A percentile compares a stretch with the other conserved stretches of the same genome.
phyloP scores from a whole-genome alignment of 495 filamentous ascomycete genomes.

The Evansstolkia leycettana region DNA sequence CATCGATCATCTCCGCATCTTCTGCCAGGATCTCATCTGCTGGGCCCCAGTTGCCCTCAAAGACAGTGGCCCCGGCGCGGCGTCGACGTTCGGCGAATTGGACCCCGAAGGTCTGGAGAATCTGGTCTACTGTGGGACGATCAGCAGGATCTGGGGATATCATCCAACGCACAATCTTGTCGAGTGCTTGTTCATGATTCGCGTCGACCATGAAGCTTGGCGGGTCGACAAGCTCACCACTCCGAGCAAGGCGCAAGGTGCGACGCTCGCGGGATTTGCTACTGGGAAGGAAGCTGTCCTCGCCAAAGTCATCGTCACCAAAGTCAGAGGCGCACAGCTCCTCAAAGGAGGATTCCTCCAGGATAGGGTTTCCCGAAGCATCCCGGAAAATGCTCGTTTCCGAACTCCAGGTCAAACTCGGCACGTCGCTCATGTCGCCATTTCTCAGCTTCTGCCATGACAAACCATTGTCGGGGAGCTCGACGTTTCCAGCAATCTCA shows the following conservation, averaged over 20 bases:
- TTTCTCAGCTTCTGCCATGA: conserved; percentile 79
- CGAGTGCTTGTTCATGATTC: conserved; percentile 55
- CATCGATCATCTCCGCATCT: conserved; percentile 65
- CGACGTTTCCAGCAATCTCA: conserved; percentile 84
- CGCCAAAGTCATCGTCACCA: conserved; percentile 30
- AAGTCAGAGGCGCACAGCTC: conserved; percentile 39
- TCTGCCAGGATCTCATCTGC: conserved; percentile 57
- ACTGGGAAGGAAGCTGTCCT: conserved; percentile 17
- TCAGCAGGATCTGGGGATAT: conserved; percentile 59
- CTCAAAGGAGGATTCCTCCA: conserved; percentile 34
- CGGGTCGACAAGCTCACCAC: conserved; percentile 60
- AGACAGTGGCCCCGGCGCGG: conserved; percentile 77
- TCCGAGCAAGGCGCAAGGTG: conserved; percentile 23
- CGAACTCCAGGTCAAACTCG: conserved; percentile 67
- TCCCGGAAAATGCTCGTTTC: conserved; percentile 60
- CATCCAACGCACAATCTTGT: conserved; percentile 82
- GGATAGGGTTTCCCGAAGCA: conserved; percentile 55
- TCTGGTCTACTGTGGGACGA: conserved; percentile 61
- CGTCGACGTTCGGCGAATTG: conserved; percentile 65
- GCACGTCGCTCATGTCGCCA: conserved; percentile 77
- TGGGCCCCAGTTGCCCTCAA: conserved; percentile 92
- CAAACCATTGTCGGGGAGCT: conserved; percentile 80
- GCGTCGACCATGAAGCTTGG: conserved; percentile 78
- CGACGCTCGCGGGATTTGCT: conserved; percentile 15
- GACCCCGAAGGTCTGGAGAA: conserved; percentile 55